Percentiles rank a stretch among this genome's conserved stretches.
Conservation (phyloP, 169 alveolate genomes). For the Theileria orientalis region DNA sequence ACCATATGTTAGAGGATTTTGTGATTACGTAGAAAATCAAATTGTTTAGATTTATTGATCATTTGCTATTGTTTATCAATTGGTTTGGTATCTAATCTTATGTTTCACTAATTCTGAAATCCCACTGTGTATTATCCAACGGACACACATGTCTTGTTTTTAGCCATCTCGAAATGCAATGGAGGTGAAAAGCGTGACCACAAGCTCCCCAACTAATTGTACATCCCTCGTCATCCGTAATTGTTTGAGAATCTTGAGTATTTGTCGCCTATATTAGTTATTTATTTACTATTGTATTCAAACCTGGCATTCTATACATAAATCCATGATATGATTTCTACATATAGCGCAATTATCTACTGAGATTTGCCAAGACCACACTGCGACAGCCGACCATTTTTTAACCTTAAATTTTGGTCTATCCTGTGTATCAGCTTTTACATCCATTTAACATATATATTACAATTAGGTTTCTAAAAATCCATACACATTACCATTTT, state of each 20-base stretch:
- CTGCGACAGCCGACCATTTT: constrained; percentile 98
- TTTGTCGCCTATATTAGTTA: constrained; percentile 22
- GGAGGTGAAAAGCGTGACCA: constrained; percentile 98
- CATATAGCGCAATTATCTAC: constrained; percentile 99
- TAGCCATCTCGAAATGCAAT: constrained; percentile 98
- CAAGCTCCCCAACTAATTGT: constrained; percentile 99
- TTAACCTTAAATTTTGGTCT: constrained; percentile 70
- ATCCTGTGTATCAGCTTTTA: background rate
- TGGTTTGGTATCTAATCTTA: no score
- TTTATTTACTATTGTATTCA: constrained; percentile 70
- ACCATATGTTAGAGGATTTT: no score
- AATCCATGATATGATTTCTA: constrained; percentile 97
- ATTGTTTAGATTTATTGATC: background rate
- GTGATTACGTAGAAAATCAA: no score
- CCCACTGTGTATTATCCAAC: constrained; percentile 94
- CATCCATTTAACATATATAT: background rate
- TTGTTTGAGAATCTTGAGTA: constrained; percentile 40
- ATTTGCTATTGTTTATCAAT: background rate
- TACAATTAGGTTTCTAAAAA: background rate
- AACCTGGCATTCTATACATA: constrained; percentile 97
- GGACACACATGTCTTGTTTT: constrained; percentile 98
- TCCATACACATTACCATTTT: background rate
- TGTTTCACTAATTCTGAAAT: constrained; percentile 54
- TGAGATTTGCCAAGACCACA: constrained; percentile 98
- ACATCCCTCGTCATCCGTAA: constrained; percentile 87